Base-by-base conservation (phyloP, 495 filamentous ascomycete genomes). In the Penicillium silybi region DNA sequence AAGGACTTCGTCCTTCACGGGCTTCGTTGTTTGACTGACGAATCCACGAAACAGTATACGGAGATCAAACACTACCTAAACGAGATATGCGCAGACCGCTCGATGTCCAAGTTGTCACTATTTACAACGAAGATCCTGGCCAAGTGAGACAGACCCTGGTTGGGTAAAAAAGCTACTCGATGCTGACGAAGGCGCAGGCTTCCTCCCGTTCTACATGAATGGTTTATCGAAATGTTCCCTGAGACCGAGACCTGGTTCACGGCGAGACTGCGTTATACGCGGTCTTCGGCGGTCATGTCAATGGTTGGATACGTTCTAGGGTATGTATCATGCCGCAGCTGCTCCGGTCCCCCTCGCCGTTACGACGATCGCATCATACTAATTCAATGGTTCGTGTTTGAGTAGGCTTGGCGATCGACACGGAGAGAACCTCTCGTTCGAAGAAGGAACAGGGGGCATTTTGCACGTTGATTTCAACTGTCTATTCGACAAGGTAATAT, bases 401-500 rank as follows among this genome's bases (percentile, higher is more conserved):
- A n/a, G 53, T 41, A 81, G 79, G 15, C 81, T 99, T 4, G 93
- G 93, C 34, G 93, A 99, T 65, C 89, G 93, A n/a, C 93, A 99
- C 68, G 92, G 92, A 48, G 93, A 97, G 70, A 99, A 99, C 67
- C 89, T 99, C 44, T 80, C 96, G 29, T 88, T 97, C 43, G 91
- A 97, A 67, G 90, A 96, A 78, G 85, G 86, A 32, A 95, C 90
- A 54, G 93, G 95, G 41, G 95, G 95, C 48, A 84, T 95, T 20
- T 84, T 97, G 62, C 93, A 99, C 70, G 93, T 99, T 44, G 93
- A 99, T 72, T 99, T 99, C 80, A 99, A 99, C 71, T 99, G 93
- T 71, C 86, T 99, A 18, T 99, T 99, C 68, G 95, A 99, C 76
- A 99, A 97, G 73, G 72, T 75, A 54, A 40, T 53, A 26, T 6